These are phyloP conservation scores for Erysimum pusillum DNA, from an alignment of 441 rosid species.

Conservation along the genomic window DNA sequence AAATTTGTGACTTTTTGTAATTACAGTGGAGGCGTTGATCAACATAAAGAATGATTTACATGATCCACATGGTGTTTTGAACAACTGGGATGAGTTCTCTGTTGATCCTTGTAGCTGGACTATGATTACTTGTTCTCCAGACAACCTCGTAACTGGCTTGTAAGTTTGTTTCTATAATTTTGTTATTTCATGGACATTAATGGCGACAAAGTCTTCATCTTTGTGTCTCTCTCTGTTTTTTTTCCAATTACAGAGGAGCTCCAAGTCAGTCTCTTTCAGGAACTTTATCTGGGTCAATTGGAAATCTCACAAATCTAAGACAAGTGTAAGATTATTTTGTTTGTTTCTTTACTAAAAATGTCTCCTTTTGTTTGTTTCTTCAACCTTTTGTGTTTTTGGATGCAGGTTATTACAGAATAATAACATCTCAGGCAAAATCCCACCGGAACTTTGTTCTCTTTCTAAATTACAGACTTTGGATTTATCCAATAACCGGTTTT, in stretches of 20 bases:
- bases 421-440: constrained; percentile 79
- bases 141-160: constrained; percentile 81
- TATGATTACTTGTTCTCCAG: constrained; percentile 84
- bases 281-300: constrained; percentile 65
- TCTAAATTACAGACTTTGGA: constrained; percentile 81
- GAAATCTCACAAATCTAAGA: constrained; percentile 84
- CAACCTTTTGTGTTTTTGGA: background rate
- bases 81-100: constrained; percentile 92
- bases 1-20: too few species aligned
- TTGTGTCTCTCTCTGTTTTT: background rate
- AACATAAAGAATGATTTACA: constrained; percentile 59
- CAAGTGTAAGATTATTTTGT: constrained; percentile 71
- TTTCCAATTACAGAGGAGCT: constrained; percentile 65
- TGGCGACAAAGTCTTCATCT: constrained; percentile 21
- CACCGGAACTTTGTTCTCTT: constrained; percentile 71
- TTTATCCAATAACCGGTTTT: constrained; percentile 79
- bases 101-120: constrained; percentile 99
- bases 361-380: constrained; percentile 40
- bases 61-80: constrained; percentile 83
- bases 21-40: constrained; percentile 81
- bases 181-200: constrained; percentile 20
- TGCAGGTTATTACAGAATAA: constrained; percentile 89
- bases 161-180: constrained; percentile 44
- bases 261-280: constrained; percentile 95
- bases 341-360: background rate